These are phyloP conservation scores for Starmera dryadoides DNA, from an alignment of 805 yeast genomes.

Conservation along the genomic window DNA sequence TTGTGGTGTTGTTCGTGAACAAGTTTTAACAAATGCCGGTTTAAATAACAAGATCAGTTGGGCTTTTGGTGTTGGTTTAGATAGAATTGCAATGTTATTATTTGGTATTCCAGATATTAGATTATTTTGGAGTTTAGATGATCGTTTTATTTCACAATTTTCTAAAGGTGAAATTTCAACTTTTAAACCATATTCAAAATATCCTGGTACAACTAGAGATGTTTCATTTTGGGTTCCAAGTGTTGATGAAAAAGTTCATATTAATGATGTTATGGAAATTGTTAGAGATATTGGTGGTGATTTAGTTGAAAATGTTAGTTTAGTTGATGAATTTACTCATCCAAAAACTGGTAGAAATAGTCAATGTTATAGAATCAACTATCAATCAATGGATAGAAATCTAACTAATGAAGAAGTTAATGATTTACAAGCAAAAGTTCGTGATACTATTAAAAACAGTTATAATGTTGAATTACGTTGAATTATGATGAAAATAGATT, in stretches of 20 bases:
- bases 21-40: slow-evolving; percentile 70
- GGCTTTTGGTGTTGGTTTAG: slow-evolving; percentile 97
- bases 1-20: slow-evolving; percentile 82
- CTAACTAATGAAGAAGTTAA: slow-evolving; percentile 84
- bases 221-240: slow-evolving; percentile 85
- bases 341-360: slow-evolving; percentile 74
- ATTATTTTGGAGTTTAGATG: slow-evolving; percentile 83
- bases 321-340: slow-evolving; percentile 78
- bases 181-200: slow-evolving; percentile 85
- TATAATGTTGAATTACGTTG: slow-evolving; percentile 54
- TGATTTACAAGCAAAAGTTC: slow-evolving; percentile 57
- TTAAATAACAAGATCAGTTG: slow-evolving; percentile 70
- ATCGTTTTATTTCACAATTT: slow-evolving; percentile 72
- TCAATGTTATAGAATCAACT: slow-evolving; percentile 83
- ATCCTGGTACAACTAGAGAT: slow-evolving; percentile 82
- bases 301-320: slow-evolving; percentile 75
- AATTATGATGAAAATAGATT: not conserved
- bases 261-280: slow-evolving; percentile 90
- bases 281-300: slow-evolving; percentile 83
- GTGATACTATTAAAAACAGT: slow-evolving; percentile 41
- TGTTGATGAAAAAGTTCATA: slow-evolving; percentile 39
- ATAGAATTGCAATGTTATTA: slow-evolving; percentile 89
- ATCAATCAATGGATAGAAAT: slow-evolving; percentile 93
- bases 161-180: slow-evolving; percentile 52
- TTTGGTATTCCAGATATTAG: slow-evolving; percentile 96